A percentile compares a stretch with the other conserved stretches of the same genome.
Conservation (phyloP, 306 rosid species). For the Datisca glomerata region DNA sequence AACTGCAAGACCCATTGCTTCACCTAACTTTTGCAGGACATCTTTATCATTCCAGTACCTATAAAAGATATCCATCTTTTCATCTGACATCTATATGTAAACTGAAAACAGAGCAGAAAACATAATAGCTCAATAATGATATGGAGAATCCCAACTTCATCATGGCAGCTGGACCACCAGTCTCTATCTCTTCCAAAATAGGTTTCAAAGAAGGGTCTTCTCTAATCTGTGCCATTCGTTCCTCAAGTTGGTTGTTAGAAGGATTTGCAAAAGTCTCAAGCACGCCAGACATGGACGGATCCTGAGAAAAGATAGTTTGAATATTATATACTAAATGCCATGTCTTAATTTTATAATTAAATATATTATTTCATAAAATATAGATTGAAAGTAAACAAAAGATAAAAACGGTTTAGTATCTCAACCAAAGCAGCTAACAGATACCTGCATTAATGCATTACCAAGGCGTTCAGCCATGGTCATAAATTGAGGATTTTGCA, state of each 20-base stretch:
- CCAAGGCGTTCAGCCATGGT: conserved; percentile 98
- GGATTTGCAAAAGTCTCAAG: conserved; percentile 79
- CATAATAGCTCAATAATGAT: not conserved
- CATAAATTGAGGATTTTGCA: conserved; percentile 97
- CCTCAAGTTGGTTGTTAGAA: conserved; percentile 82
- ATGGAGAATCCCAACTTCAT: conserved; percentile 55
- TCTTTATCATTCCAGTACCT: conserved; percentile 95
- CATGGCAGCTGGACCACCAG: conserved; percentile 97
- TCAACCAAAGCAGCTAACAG: conserved; percentile 1
- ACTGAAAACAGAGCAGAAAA: conserved; percentile 1
- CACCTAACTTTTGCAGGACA: conserved; percentile 68
- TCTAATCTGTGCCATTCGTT: conserved; percentile 88
- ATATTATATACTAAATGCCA: too few species aligned
- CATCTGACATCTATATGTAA: conserved; percentile 2
- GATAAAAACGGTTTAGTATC: too few species aligned
- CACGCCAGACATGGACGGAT: conserved; percentile 84
- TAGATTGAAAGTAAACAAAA: too few species aligned
- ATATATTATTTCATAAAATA: too few species aligned
- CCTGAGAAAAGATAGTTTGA: conserved; percentile 47
- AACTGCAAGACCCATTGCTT: conserved; percentile 73
- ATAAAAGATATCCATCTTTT: conserved; percentile 11
- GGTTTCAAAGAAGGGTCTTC: conserved; percentile 97
- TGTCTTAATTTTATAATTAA: too few species aligned
- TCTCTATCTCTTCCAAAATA: conserved; percentile 91
- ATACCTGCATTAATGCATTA: conserved; percentile 90